Conservation (phyloP, 129 eudicot genomes). For the Silybum marianum region DNA sequence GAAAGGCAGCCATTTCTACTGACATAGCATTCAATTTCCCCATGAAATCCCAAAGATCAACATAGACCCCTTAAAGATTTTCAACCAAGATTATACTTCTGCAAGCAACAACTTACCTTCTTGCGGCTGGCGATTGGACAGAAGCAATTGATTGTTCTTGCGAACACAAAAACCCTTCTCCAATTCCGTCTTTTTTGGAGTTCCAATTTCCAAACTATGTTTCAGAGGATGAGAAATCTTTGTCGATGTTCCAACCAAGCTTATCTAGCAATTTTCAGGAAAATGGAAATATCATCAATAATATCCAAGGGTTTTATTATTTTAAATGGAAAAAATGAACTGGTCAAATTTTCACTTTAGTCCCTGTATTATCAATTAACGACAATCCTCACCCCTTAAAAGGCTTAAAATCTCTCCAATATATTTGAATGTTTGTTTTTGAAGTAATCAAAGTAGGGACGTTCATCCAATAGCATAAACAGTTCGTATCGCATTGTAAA, state of each 20-base stretch:
- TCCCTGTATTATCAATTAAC: background rate
- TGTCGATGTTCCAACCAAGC: slow-evolving; percentile 20
- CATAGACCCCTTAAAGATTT: slow-evolving; percentile 24
- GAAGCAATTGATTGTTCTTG: slow-evolving; percentile 3
- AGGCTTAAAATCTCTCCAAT: background rate
- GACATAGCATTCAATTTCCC: slow-evolving; percentile 24
- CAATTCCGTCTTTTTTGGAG: slow-evolving; percentile 13
- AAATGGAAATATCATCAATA: slow-evolving; percentile 24
- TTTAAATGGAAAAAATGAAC: background rate
- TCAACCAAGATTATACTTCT: background rate
- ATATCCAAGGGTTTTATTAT: slow-evolving; percentile 20
- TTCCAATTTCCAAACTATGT: background rate
- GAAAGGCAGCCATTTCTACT: slow-evolving; percentile 59
- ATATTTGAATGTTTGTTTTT: no score
- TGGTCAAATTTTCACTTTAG: background rate
- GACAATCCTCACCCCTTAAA: background rate
- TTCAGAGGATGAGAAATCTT: slow-evolving; percentile 23
- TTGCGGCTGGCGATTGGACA: background rate
- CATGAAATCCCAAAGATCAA: slow-evolving; percentile 19
- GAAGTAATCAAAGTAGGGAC: no score
- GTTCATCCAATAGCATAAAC: no score
- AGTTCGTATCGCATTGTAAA: no score
- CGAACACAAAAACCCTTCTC: slow-evolving; percentile 7
- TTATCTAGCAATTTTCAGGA: slow-evolving; percentile 19
- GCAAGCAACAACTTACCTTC: slow-evolving; percentile 25